phyloP scores from a whole-genome alignment of 2,329 filamentous ascomycete species.

The Ciborinia camelliae region DNA sequence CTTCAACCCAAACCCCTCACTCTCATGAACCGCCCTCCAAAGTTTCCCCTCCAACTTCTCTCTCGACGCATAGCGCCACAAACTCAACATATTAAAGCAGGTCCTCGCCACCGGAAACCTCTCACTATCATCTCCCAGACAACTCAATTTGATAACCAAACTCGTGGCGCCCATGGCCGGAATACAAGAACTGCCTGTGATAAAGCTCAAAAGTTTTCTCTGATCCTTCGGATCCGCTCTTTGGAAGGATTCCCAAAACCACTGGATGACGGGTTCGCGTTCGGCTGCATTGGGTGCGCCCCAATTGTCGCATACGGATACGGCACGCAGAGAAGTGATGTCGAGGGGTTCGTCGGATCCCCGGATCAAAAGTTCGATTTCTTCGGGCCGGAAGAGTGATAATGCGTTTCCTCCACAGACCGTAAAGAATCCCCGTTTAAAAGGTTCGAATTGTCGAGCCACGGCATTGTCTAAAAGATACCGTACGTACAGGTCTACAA shows the following conservation, averaged over 20 bases:
- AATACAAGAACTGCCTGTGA: conserved; percentile 87
- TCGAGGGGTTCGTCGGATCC: conserved; percentile 83
- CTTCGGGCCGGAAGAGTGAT: conserved; percentile 82
- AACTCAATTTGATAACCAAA: conserved; percentile 71
- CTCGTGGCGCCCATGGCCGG: conserved; percentile 83
- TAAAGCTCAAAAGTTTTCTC: conserved; percentile 75
- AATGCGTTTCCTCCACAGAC: conserved; percentile 87
- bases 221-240: conserved; percentile 64
- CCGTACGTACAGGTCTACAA: conserved; percentile 79
- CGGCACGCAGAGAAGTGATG: conserved; percentile 68
- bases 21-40: conserved; percentile 84
- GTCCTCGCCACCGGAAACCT: conserved; percentile 84
- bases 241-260: conserved; percentile 87
- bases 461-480: conserved; percentile 78
- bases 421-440: conserved; percentile 90
- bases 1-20: conserved; percentile 89
- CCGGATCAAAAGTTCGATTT: conserved; percentile 83
- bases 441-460: conserved; percentile 81
- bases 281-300: conserved; percentile 52
- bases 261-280: conserved; percentile 64
- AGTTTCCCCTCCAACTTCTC: conserved; percentile 67
- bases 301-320: conserved; percentile 84
- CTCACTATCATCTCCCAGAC: conserved; percentile 68
- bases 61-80: conserved; percentile 68
- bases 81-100: conserved; percentile 81